Conservation (phyloP, 2,329 filamentous ascomycete genomes). For the Penicillium frequentans region DNA sequence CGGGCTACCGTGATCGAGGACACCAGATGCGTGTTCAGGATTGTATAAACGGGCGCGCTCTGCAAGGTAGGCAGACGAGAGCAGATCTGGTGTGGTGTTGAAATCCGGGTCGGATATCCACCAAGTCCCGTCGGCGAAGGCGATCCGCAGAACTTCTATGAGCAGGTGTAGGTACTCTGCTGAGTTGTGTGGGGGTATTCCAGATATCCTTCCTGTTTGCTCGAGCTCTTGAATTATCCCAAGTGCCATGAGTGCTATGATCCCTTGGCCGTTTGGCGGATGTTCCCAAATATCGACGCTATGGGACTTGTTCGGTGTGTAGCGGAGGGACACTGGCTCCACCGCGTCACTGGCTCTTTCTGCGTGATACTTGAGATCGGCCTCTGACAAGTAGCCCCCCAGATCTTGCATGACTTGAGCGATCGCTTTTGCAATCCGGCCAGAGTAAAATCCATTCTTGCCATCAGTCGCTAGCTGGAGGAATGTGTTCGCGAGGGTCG, state of each 20-base stretch:
- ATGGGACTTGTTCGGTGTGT: conserved; percentile 34
- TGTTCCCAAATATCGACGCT: conserved; percentile 85
- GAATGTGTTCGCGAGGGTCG: conserved; percentile 77
- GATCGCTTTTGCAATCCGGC: conserved; percentile 76
- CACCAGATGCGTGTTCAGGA: conserved; percentile 50
- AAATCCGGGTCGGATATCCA: conserved; percentile 80
- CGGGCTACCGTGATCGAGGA: conserved; percentile 71
- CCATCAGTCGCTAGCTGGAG: conserved; percentile 72
- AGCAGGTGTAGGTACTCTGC: conserved; percentile 77
- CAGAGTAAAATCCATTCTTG: conserved; percentile 86
- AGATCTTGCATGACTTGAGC: conserved; percentile 72
- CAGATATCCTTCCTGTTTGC: conserved; percentile 54
- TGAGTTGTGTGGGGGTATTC: conserved; percentile 73
- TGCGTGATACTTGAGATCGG: conserved; percentile 76
- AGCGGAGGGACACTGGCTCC: conserved; percentile 77
- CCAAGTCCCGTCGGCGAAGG: conserved; percentile 86
- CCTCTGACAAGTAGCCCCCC: conserved; percentile 74
- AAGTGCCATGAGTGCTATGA: conserved; percentile 88
- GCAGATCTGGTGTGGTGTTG: conserved; percentile 55
- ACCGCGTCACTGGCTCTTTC: conserved; percentile 70
- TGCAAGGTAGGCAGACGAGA: conserved; percentile 70
- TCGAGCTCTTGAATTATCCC: conserved; percentile 87
- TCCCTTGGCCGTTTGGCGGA: conserved; percentile 91
- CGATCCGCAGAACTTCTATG: conserved; percentile 82
- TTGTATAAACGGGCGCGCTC: conserved; percentile 64